Conservation (phyloP, 495 filamentous ascomycete genomes). For the Gamarada debralockiae region DNA sequence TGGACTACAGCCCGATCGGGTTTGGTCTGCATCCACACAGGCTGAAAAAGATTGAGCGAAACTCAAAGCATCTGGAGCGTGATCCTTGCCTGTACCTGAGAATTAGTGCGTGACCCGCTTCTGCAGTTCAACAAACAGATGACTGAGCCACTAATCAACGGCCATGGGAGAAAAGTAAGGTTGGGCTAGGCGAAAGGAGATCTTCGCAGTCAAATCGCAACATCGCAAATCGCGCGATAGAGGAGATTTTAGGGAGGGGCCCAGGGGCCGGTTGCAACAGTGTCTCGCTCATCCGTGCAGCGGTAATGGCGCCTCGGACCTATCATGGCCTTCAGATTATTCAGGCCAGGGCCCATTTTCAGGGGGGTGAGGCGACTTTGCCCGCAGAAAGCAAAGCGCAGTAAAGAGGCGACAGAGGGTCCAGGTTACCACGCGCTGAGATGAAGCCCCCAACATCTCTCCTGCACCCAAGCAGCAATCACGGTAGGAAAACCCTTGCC, state of each 20-base stretch:
- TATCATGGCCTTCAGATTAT: constrained; percentile 6
- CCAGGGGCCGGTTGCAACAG: not conserved
- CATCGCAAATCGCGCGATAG: too few species aligned
- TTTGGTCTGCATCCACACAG: not conserved
- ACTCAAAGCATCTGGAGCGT: constrained; percentile 2
- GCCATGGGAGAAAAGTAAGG: not conserved
- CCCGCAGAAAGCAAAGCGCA: too few species aligned
- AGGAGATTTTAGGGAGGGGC: too few species aligned
- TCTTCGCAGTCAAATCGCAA: too few species aligned
- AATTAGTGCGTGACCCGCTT: constrained; percentile 4
- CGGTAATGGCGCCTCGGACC: constrained; percentile 9
- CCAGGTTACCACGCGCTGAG: constrained; percentile 5
- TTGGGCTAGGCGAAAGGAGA: too few species aligned
- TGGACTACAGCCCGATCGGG: not conserved
- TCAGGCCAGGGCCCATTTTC: constrained; percentile 1
- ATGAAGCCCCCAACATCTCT: not conserved
- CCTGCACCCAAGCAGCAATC: not conserved
- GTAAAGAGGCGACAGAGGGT: not conserved
- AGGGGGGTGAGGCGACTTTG: constrained; percentile 2
- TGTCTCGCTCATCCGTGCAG: not conserved
- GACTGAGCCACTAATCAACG: constrained; percentile 3
- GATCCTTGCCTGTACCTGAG: constrained; percentile 18
- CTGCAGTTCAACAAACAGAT: not conserved
- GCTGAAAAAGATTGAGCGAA: not conserved
- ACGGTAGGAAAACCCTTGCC: not conserved